These are phyloP conservation scores for Cutaneotrichosporon dermatis DNA, from an alignment of 1,284 basidiomycete genomes.

Conservation along the genomic window DNA sequence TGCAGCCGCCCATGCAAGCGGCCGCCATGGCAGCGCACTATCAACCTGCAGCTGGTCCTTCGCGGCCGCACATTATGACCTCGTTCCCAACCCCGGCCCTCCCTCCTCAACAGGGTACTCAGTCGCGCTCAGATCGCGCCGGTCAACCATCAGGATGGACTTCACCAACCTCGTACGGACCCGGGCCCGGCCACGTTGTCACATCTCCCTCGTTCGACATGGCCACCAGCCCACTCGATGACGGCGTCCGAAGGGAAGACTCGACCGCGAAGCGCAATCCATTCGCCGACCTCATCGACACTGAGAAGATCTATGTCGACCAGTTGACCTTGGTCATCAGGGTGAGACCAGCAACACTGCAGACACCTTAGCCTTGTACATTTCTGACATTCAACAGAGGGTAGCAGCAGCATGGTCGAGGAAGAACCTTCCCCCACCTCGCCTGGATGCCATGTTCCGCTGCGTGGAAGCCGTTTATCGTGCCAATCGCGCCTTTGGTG, in stretches of 20 bases:
- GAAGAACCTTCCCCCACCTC: constrained; percentile 84
- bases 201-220: constrained; percentile 1
- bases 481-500: constrained; percentile 74
- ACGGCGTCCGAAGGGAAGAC: not conserved
- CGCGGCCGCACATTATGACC: constrained; percentile 9
- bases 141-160: constrained; percentile 4
- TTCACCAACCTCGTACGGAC: constrained; percentile 1
- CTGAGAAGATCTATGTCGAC: constrained; percentile 89
- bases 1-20: not conserved
- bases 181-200: not conserved
- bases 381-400: constrained; percentile 57
- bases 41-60: constrained; percentile 21
- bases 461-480: constrained; percentile 88
- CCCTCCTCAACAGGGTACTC: not conserved
- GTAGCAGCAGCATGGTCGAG: constrained; percentile 96
- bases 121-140: constrained; percentile 2
- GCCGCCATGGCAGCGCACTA: constrained; percentile 21
- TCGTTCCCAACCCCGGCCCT: not conserved
- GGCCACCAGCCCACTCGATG: not conserved
- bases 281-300: constrained; percentile 85
- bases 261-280: constrained; percentile 58
- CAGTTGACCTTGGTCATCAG: constrained; percentile 84
- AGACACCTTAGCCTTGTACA: not conserved
- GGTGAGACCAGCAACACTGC: constrained; percentile 53
- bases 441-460: constrained; percentile 91